Base-by-base conservation (phyloP, 169 alveolate species). In the Hammondia hammondi region DNA sequence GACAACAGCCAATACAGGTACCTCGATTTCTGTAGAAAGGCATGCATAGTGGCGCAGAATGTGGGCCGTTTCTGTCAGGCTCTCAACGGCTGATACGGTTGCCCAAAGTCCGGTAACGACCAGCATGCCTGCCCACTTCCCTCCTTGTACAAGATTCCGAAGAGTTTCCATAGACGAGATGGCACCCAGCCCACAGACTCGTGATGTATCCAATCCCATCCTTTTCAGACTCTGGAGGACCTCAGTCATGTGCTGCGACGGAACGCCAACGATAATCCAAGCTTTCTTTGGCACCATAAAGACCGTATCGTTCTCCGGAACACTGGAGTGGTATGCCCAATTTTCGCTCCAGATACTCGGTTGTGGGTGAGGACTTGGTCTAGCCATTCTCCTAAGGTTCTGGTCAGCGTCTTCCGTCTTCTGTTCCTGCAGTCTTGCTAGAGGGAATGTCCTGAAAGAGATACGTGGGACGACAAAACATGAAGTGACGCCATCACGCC, bases 231-330 rank as follows among this genome's bases (percentile, higher is more conserved):
- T 21, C 7, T 4, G 85, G 32, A 37, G 48, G 7, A 82, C 70
- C 35, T 10, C 71, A 27, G 57, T 4, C 70, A 82, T 43, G 57
- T 82, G 57, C 35, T 82, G 71, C 27, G 90, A 27, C 57, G 90
- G 90, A 27, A 82, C 90, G 1, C 90, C 90, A 24, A n/a, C 90
- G 7, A 82, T 21, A 4, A 82, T 48, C 57, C 90, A 82, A 12
- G 52, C 72, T 24, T 82, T n/a, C 35, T 45, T 27, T 21, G 43
- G 48, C 5, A 7, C 48, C 39, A 1, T 29, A 21, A 9, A 12
- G 87, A 19, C 48, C 87, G 10, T 4, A 32, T 32, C 48, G 48
- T 29, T 29, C 29, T 77, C 27, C 21, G 46, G 48, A 32, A 77
- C 32, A 29, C 48, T 29, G 87, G 87, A 77, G 21, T 77, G 87